Evolutionary conservation across 169 alveolate species (phyloP).

Genomic region (Hammondia hammondi): DNA sequence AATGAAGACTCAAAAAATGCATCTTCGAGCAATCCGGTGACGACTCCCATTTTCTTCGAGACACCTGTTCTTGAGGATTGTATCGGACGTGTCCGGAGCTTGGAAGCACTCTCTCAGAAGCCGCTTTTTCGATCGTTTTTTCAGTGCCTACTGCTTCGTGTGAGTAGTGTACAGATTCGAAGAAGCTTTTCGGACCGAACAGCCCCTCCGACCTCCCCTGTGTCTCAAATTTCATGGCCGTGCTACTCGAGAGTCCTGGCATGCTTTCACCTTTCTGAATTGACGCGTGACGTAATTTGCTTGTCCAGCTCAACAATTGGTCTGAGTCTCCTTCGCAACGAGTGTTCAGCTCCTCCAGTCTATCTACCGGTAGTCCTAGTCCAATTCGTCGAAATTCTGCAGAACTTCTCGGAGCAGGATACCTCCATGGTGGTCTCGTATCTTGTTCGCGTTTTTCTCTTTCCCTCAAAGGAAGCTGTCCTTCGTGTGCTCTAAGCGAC

Average conservation of each 20-base stretch:
- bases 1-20: not conserved
- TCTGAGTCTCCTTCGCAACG: not conserved
- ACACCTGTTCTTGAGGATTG: not conserved
- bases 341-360: conserved; percentile 16
- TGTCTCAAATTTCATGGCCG: not conserved
- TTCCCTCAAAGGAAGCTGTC: not conserved
- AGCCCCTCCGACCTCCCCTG: not conserved
- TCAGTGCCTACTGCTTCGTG: not conserved
- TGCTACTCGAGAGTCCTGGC: too few species aligned
- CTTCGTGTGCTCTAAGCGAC: not conserved
- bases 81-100: not conserved
- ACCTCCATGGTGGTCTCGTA: conserved; percentile 16
- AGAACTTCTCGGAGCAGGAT: conserved; percentile 3
- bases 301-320: not conserved
- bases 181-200: conserved; percentile 6
- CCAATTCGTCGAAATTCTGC: conserved; percentile 30
- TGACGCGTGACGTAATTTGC: not conserved
- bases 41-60: not conserved
- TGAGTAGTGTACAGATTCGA: conserved; percentile 2
- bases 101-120: not conserved
- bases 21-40: not conserved
- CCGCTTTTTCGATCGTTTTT: not conserved
- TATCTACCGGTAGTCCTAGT: not conserved
- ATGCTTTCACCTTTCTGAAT: too few species aligned
- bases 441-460: not conserved